A percentile compares a stretch with the other conserved stretches of the same genome.
Evolutionary conservation across 2,329 filamentous ascomycete genomes (phyloP).

Genomic region (Calonectria fujianensis): DNA sequence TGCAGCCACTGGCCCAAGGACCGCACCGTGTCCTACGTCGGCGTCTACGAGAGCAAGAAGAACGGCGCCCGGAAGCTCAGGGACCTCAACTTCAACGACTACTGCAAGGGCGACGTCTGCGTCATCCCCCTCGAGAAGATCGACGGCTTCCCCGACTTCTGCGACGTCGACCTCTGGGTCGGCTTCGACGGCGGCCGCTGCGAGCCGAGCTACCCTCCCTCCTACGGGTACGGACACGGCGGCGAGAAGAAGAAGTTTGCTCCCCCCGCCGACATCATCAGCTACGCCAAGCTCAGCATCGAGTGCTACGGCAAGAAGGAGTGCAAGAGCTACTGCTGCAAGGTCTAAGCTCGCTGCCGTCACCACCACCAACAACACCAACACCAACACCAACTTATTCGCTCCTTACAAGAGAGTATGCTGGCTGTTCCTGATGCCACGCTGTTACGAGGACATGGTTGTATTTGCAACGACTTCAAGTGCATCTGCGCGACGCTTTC

Average conservation of each 20-base stretch:
- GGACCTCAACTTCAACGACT: constrained; percentile 47
- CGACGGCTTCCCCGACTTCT: constrained; percentile 43
- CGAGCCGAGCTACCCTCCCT: constrained; percentile 24
- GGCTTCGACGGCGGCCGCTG: constrained; percentile 48
- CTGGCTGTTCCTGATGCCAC: no score
- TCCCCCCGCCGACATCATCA: constrained; percentile 19
- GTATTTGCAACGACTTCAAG: neutral
- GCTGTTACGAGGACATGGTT: neutral
- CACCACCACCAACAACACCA: no score
- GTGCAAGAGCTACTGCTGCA: constrained; percentile 39
- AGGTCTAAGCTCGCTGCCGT: constrained; percentile 8
- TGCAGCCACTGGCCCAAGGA: constrained; percentile 40
- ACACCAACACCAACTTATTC: neutral
- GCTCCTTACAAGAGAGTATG: neutral
- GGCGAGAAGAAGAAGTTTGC: constrained; percentile 13
- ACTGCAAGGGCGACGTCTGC: constrained; percentile 47
- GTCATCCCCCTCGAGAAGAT: constrained; percentile 45
- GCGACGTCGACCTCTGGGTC: constrained; percentile 41
- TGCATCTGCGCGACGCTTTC: neutral
- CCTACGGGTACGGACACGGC: constrained; percentile 15
- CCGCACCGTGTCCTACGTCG: constrained; percentile 45
- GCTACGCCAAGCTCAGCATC: constrained; percentile 32
- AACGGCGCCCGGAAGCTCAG: constrained; percentile 35
- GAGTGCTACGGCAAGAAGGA: constrained; percentile 37
- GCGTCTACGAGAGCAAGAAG: constrained; percentile 40